Base-by-base conservation (phyloP, 139 green algal species). In the Tetratostichococcus sp. region DNA sequence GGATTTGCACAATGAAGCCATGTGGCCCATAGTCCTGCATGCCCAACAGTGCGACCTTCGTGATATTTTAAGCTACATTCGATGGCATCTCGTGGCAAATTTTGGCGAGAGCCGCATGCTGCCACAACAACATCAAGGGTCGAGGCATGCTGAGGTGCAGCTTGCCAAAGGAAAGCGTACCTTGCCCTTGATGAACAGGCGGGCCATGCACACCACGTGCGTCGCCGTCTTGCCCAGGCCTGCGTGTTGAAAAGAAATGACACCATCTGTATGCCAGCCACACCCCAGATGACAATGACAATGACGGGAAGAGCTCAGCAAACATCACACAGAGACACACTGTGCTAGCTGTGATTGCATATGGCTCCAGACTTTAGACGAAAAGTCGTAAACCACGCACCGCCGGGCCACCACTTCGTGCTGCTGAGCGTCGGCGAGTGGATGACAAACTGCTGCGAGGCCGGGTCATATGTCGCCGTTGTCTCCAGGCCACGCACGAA, bases 401-500 rank as follows among this genome's bases (percentile, higher is more conserved):
- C 85, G 59, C 85, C 90, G 16, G 90, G 88, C 90, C 90, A 95
- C 90, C 90, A 95, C 82, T 99, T 99, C 71, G 89, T 98, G 59
- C 82, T 73, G 1, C 86, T 94, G 25, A 93, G 80, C 0, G 91
- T 97, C 70, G 95, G 95, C 0, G 90, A 93, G 88, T 99, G 90
- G 30, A 98, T 72, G 25, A 98, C 83, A 78, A 99, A 99, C 81
- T 96, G 84, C 66, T 92, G 39, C 19, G 78, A 82, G 17, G 80
- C 58, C 14, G 77, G 59, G 78, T 97, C 92, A 72, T 93, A 98
- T 1, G 93, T 97, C 2, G 93, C 93, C 6, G 93, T 96, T 14
- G 95, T 98, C 80, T 98, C 88, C 75, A 99, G 82, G n/a, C 95
- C 95, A 4, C 93, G 87, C 70, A 99, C 85, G 86, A 97, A 98